Evolutionary conservation across 495 filamentous ascomycete genomes (phyloP), one percentile per base, ranked within the genome.

Genomic region (Immersiella caudata): DNA sequence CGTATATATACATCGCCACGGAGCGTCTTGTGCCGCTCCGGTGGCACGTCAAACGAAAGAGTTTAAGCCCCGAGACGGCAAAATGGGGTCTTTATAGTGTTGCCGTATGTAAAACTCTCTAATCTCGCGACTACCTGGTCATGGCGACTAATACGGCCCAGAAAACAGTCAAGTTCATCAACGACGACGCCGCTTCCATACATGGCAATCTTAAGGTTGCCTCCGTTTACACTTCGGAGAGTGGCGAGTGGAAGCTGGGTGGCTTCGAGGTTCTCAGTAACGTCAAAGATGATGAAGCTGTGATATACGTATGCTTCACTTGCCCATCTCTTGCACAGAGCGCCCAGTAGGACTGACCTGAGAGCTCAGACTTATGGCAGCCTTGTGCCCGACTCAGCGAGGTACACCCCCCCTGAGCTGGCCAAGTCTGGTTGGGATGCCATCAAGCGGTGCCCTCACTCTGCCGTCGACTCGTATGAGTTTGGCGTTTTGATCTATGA

Each of bases 181-280:
- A 98, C 73, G 90, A 91, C 40, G 96, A 98, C 70, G 95, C 94
- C 1, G 83, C 89, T 5, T 96, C 93, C 0, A 87, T 98, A 5
- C 95, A 99, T 71, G 95, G 94, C 46, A 92, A 86, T 67, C 82
- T 98, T 27, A 86, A 92, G 62, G 88, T 90, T 22, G 91, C 92
- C 1, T 97, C 94, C 0, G 85, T 99, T 69, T 98, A 90, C 74
- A 92, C 89, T 16, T 91, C 92, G 76, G 94, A 98, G 75, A 97
- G 95, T 78, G 95, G 95, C 29, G 95, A 98, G 76, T 99, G 95
- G 95, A 97, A 95, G 76, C 80, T 99, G 2, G 93, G 91, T 4
- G 95, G 95, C 9, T 95, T 98, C 65, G 96, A 99, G 69, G 85
- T 96, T 11, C 76, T 98, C 46, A 97, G 94, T 79, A 96, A 91